Percentiles rank a stretch among this genome's conserved stretches.
Conservation (phyloP, 306 rosid genomes). For the Elaeagnus macrophylla region DNA sequence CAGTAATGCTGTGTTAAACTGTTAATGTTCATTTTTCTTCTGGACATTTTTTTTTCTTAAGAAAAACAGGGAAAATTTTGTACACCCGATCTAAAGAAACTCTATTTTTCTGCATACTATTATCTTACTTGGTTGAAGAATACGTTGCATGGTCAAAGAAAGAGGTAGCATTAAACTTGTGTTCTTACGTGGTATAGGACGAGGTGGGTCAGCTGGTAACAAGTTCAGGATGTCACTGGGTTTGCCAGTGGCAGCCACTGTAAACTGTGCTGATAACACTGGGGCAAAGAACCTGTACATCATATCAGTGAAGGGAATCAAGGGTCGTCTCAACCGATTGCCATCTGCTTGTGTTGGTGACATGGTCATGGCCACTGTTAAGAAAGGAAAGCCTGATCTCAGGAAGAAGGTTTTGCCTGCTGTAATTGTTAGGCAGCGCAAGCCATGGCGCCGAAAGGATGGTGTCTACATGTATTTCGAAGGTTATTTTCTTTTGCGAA, state of each 20-base stretch:
- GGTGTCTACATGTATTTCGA: conserved; percentile 60
- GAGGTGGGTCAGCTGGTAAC: conserved; percentile 59
- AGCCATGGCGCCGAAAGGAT: conserved; percentile 71
- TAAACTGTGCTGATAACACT: conserved; percentile 61
- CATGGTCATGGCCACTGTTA: conserved; percentile 62
- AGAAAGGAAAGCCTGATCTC: conserved; percentile 62
- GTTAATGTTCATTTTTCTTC: no score
- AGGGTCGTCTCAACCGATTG: conserved; percentile 53
- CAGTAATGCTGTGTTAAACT: no score
- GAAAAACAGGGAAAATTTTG: no score
- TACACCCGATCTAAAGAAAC: no score
- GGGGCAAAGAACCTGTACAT: conserved; percentile 58
- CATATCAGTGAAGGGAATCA: conserved; percentile 49
- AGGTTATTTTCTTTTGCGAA: conserved; percentile 15
- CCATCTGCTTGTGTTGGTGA: conserved; percentile 67
- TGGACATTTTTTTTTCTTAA: no score
- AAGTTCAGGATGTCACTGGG: conserved; percentile 71
- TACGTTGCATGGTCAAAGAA: neutral
- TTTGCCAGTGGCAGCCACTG: conserved; percentile 65
- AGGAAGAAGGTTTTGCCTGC: conserved; percentile 71
- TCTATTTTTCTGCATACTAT: no score
- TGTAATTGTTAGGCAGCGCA: conserved; percentile 54
- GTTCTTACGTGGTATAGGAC: conserved; percentile 33
- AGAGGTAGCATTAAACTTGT: neutral
- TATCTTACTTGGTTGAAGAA: neutral